Base-by-base conservation (phyloP, 805 yeast species). In the Saccharomycopsis sp. region DNA sequence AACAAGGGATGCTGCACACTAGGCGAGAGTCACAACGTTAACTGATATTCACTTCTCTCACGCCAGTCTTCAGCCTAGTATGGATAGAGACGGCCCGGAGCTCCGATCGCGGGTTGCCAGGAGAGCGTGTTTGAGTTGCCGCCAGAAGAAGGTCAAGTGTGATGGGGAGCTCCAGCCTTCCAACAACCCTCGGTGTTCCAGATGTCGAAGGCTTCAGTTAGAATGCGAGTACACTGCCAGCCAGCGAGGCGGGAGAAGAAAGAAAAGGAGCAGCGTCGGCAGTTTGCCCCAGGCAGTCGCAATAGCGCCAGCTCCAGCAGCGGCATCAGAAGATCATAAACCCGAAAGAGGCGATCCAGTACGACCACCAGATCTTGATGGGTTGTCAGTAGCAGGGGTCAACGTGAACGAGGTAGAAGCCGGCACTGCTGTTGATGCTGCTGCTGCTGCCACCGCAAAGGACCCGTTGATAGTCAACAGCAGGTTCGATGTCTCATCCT, bases 71-170 rank as follows among this genome's bases (percentile, higher is more conserved):
- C n/a, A n/a, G n/a, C n/a, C n/a, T n/a, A n/a, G n/a, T n/a, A n/a
- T n/a, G n/a, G n/a, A n/a, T n/a, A n/a, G 29, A 62, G 64, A 45
- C 58, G 77, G 18, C n/a, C n/a, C n/a, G n/a, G n/a, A n/a, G n/a
- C n/a, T n/a, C n/a, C n/a, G n/a, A n/a, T n/a, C n/a, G 29, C 61
- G 68, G 4, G 82, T 76, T 2, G 79, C 81, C 0, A 63, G 71
- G 43, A 61, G 77, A 35, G 83, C 83, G 0, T 77, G 83, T 53
- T 59, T 77, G 4, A 65, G 75, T 4, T 77, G 84, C 45, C 69
- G 84, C 30, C 80, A 73, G 50, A 75, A 73, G 59, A 77, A 77
- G 50, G 65, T 77, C 48, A 77, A 75, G 49, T 77, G 84, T 56
- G 81, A 77, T 49, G 83, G 83, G 10, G 81, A 75, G 49, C 52